Base-by-base conservation (phyloP, 176 grass and related monocot genomes). In the Juncus inflexus region DNA sequence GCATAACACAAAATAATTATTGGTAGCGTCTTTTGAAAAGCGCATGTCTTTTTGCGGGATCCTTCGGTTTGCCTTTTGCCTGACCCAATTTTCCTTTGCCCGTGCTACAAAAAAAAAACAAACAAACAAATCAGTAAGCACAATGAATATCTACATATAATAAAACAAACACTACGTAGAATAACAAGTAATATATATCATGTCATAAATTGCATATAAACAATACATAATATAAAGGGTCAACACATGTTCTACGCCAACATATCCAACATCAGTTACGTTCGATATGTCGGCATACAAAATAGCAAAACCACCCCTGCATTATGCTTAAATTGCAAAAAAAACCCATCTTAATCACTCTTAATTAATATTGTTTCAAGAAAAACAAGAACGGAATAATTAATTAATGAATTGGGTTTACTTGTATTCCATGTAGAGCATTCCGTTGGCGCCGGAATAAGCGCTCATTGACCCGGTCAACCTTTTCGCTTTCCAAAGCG, bases 391-490 rank as follows among this genome's bases (percentile, higher is more conserved):
- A 55, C 39, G 35, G 10, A 12, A 65, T 9, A 28, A 28, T 28
- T 28, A 28, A 28, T 28, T 28, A 28, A 28, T 28, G 19, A 28
- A 28, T 28, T 28, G 19, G 19, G 19, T 28, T 28, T 78, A 97
- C 94, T 60, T 91, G 80, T 89, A 97, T 55, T 97, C 88, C 77
- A 91, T 86, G 77, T 97, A 97, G 55, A 91, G 63, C 80, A 89
- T 85, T 65, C 94, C 94, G 12, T 66, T 73, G 2, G 94, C 85
- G 67, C 87, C 88, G 58, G 94, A 91, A 51, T 81, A 81, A 56
- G 80, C 66, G 35, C 94, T 91, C 94, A 97, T 91, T 35, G 86
- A 82, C 53, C 83, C 85, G 43, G 77, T 65, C 63, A 65, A 86
- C 59, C 94, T 87, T 10, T 65, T 71, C 55, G 85, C 85, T 61